Conservation (phyloP, 108 stramenopile species). For the Licmophora abbreviata region DNA sequence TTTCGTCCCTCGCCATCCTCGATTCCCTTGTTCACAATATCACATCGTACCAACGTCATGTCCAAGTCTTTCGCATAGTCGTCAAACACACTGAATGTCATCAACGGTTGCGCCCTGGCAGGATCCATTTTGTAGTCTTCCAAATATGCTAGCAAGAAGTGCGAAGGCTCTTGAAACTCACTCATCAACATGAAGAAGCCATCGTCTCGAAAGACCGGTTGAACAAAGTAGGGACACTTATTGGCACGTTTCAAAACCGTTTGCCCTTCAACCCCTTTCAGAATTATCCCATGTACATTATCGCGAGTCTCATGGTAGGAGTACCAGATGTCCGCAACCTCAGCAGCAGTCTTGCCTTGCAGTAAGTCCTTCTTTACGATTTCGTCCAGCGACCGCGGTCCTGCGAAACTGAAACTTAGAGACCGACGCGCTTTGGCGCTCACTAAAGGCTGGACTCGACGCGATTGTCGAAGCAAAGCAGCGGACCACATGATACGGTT, state of each 20-base stretch:
- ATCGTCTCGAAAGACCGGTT: slow-evolving; percentile 77
- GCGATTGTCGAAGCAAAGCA: too few relatives aligned
- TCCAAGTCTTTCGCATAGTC: slow-evolving; percentile 56
- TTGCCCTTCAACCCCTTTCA: slow-evolving; percentile 7
- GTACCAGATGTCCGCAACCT: slow-evolving; percentile 72
- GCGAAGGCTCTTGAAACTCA: slow-evolving; percentile 65
- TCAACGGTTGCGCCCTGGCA: slow-evolving; percentile 54
- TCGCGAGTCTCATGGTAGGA: slow-evolving; percentile 65
- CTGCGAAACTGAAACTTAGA: slow-evolving; percentile 45
- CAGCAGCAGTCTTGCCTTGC: slow-evolving; percentile 40
- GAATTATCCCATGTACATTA: slow-evolving; percentile 12
- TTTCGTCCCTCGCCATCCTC: slow-evolving; percentile 62
- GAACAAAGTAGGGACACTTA: slow-evolving; percentile 68
- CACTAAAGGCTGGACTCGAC: too few relatives aligned
- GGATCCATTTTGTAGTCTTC: slow-evolving; percentile 88
- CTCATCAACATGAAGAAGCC: slow-evolving; percentile 76
- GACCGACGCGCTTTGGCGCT: too few relatives aligned
- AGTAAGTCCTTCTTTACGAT: slow-evolving; percentile 68
- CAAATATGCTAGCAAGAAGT: slow-evolving; percentile 71
- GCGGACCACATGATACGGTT: too few relatives aligned
- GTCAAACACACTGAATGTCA: slow-evolving; percentile 73
- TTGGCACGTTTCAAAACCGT: slow-evolving; percentile 7
- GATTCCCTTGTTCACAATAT: slow-evolving; percentile 67
- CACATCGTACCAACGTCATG: slow-evolving; percentile 57
- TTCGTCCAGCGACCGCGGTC: slow-evolving; percentile 58